Conservation (phyloP, 768 basidiomycete genomes). For the Suillus occidentalis region DNA sequence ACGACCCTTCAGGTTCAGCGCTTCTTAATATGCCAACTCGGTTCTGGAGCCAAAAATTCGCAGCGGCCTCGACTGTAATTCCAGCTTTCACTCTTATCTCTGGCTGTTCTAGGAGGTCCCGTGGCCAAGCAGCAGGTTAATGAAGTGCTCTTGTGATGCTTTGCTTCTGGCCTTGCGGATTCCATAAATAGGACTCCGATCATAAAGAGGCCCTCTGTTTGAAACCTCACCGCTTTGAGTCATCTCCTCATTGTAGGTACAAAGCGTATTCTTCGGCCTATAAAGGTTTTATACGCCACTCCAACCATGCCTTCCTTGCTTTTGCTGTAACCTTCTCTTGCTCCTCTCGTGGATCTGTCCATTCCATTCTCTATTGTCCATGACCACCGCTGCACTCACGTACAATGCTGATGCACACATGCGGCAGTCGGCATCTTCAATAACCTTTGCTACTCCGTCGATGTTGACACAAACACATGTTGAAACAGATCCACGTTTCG, state of each 20-base stretch:
- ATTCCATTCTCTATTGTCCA: not conserved
- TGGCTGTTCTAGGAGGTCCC: not conserved
- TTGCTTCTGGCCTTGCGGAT: slow-evolving; percentile 1
- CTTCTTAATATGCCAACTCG: no score
- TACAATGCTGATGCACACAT: not conserved
- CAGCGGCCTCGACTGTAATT: no score
- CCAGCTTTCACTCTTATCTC: not conserved
- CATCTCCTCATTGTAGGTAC: slow-evolving; percentile 8
- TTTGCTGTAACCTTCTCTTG: not conserved
- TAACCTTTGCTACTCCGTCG: slow-evolving; percentile 23
- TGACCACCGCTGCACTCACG: not conserved
- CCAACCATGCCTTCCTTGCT: not conserved
- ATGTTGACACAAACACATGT: slow-evolving; percentile 16
- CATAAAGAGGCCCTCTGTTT: not conserved
- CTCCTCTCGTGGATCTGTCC: not conserved
- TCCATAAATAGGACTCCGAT: slow-evolving; percentile 2
- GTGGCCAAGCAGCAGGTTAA: not conserved
- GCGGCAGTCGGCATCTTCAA: not conserved
- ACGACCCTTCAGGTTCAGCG: not conserved
- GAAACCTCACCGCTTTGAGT: slow-evolving; percentile 7
- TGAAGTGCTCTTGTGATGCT: not conserved
- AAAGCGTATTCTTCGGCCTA: slow-evolving; percentile 8
- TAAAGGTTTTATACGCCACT: not conserved
- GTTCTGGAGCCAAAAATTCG: not conserved
- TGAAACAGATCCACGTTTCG: slow-evolving; percentile 34